These are phyloP conservation scores for Termitomyces sp. DNA, from an alignment of 768 basidiomycete genomes.

Conservation along the genomic window DNA sequence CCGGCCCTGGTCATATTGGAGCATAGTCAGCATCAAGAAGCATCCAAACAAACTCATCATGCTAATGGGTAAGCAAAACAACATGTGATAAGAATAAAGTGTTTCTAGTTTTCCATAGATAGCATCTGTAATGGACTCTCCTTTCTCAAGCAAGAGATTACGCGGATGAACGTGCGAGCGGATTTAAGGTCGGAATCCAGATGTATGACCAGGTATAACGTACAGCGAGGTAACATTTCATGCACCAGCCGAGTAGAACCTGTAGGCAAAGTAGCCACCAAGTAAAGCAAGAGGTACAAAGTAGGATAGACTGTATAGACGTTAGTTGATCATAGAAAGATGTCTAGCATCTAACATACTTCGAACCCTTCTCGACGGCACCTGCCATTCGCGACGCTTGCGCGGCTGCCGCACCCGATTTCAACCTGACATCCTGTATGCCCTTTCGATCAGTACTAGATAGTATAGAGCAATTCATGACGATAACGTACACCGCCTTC, in stretches of 20 bases:
- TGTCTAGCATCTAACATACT: conserved; percentile 37
- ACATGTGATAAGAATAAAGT: conserved; percentile 11
- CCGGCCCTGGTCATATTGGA: background rate
- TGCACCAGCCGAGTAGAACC: conserved; percentile 58
- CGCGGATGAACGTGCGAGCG: conserved; percentile 4
- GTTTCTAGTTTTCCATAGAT: conserved; percentile 9
- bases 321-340: conserved; percentile 8
- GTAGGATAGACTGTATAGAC: conserved; percentile 63
- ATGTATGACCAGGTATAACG: conserved; percentile 11
- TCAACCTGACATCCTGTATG: conserved; percentile 47
- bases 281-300: conserved; percentile 76
- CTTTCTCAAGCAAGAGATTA: background rate
- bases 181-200: background rate
- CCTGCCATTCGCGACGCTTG: conserved; percentile 41
- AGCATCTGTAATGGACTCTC: background rate
- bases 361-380: conserved; percentile 66
- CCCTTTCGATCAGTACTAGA: conserved; percentile 3
- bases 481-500: conserved; percentile 62
- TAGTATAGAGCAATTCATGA: conserved; percentile 5
- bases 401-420: conserved; percentile 45
- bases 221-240: conserved; percentile 22
- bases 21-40: background rate
- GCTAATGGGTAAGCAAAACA: background rate
- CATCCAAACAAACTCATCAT: background rate
- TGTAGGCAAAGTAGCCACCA: conserved; percentile 86